These are phyloP conservation scores for Solanum tacnaense DNA, from an alignment of 257 asterid genomes.

Conservation along the genomic window DNA sequence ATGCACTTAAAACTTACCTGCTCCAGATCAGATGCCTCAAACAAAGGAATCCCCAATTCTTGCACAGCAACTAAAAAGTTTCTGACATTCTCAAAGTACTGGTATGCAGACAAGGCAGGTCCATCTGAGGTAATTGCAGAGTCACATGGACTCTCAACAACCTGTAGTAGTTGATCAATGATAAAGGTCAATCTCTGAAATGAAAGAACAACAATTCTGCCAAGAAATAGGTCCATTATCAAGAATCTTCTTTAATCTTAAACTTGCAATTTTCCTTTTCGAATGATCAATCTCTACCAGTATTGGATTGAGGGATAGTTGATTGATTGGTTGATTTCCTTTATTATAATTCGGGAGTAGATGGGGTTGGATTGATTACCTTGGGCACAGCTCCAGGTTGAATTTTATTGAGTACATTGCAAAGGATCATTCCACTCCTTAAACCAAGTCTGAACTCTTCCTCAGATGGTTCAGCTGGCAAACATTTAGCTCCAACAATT, in stretches of 20 bases:
- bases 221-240: neutral
- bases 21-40: slow-evolving; percentile 95
- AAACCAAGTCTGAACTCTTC: slow-evolving; percentile 87
- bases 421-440: slow-evolving; percentile 89
- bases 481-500: slow-evolving; percentile 79
- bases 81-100: slow-evolving; percentile 88
- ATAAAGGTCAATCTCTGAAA: neutral
- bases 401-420: slow-evolving; percentile 76
- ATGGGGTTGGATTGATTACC: slow-evolving; percentile 22
- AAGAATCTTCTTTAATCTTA: neutral
- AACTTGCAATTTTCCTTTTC: neutral
- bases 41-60: slow-evolving; percentile 84
- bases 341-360: neutral
- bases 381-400: slow-evolving; percentile 86
- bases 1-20: slow-evolving; percentile 37
- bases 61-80: slow-evolving; percentile 88
- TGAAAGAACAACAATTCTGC: neutral
- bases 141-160: slow-evolving; percentile 79
- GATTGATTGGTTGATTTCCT: neutral
- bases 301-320: neutral
- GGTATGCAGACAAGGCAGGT: slow-evolving; percentile 87
- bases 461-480: slow-evolving; percentile 97
- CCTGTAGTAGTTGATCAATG: slow-evolving; percentile 36
- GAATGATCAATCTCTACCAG: neutral
- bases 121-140: slow-evolving; percentile 74